These are phyloP conservation scores for Neohortaea acidophila DNA, from an alignment of 495 filamentous ascomycete species.

Conservation along the genomic window DNA sequence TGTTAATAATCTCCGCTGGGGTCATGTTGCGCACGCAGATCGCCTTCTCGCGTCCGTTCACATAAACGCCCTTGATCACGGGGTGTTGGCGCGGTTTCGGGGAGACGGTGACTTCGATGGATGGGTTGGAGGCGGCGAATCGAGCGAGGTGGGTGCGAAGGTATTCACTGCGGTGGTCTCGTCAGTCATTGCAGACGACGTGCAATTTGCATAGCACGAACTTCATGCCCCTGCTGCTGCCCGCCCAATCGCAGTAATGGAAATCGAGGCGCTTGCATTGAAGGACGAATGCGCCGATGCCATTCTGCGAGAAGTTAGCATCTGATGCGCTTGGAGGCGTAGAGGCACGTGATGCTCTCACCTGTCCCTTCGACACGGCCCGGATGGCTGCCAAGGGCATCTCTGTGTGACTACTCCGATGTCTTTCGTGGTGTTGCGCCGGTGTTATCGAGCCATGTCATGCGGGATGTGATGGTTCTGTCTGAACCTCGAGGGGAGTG, in stretches of 20 bases:
- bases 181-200: background rate
- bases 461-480: too few species aligned
- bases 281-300: slow-evolving; percentile 88
- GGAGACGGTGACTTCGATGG: slow-evolving; percentile 79
- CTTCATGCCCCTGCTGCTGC: slow-evolving; percentile 90
- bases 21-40: slow-evolving; percentile 82
- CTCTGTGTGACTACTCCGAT: background rate
- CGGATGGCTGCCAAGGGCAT: slow-evolving; percentile 1
- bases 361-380: slow-evolving; percentile 37
- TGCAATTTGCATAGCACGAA: slow-evolving; percentile 35
- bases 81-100: slow-evolving; percentile 80
- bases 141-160: slow-evolving; percentile 55
- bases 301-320: slow-evolving; percentile 46
- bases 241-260: slow-evolving; percentile 91
- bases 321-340: background rate
- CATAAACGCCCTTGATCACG: slow-evolving; percentile 69
- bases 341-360: slow-evolving; percentile 23
- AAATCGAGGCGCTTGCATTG: slow-evolving; percentile 93
- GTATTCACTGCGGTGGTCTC: slow-evolving; percentile 44
- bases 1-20: slow-evolving; percentile 62
- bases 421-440: background rate
- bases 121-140: slow-evolving; percentile 70
- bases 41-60: slow-evolving; percentile 75
- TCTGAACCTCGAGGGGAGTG: too few species aligned
- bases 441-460: slow-evolving; percentile 2